Conservation (phyloP, 768 basidiomycete genomes). For the Sporobolomyces phaffii region DNA sequence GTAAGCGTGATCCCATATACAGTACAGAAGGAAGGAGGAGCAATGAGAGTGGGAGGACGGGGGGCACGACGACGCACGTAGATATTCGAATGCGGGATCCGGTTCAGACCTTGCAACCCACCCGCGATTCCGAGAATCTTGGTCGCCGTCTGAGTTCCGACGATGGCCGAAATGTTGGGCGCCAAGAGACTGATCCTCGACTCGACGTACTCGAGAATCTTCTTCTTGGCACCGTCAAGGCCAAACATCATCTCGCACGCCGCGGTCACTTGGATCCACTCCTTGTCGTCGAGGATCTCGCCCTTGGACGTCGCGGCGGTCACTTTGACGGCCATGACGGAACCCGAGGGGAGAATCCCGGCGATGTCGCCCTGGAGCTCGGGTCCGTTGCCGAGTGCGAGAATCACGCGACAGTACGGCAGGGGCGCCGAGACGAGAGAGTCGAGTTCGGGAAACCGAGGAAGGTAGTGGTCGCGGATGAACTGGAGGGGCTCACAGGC, state of each 20-base stretch:
- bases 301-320: constrained; percentile 89
- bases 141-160: constrained; percentile 96
- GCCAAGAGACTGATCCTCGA: constrained; percentile 97
- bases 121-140: constrained; percentile 97
- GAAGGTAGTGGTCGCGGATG: constrained; percentile 92
- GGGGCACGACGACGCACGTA: constrained; percentile 66
- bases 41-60: background rate
- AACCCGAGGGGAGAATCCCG: constrained; percentile 75
- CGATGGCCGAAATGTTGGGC: constrained; percentile 95
- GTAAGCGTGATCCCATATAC: background rate
- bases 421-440: constrained; percentile 85
- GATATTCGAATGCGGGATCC: constrained; percentile 93
- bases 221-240: constrained; percentile 55
- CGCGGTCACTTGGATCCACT: constrained; percentile 73
- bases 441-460: constrained; percentile 93
- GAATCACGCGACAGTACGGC: constrained; percentile 87
- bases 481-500: no score
- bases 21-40: background rate
- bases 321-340: constrained; percentile 92
- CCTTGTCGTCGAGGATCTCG: constrained; percentile 59
- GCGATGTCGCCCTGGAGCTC: constrained; percentile 55
- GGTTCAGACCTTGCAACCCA: constrained; percentile 78
- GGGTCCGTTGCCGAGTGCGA: constrained; percentile 72
- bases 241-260: constrained; percentile 85
- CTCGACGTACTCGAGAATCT: constrained; percentile 99